These are phyloP conservation scores for Pleurotus ostreatus DNA, from an alignment of 768 basidiomycete genomes.

Conservation along the genomic window DNA sequence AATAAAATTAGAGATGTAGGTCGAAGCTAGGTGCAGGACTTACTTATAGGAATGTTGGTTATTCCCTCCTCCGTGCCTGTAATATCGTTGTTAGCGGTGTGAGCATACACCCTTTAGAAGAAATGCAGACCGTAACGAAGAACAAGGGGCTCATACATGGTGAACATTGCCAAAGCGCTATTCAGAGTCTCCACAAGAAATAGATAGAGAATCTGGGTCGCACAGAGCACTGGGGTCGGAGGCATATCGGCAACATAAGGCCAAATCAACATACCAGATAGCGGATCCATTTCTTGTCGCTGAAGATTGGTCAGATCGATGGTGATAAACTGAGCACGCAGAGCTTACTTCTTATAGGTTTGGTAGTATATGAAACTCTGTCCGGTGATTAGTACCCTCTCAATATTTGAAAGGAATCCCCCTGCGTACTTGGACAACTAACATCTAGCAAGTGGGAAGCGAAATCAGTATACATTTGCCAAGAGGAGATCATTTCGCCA, in stretches of 20 bases:
- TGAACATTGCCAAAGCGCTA: conserved; percentile 3
- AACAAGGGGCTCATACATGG: conserved; percentile 10
- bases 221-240: background rate
- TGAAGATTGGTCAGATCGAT: background rate
- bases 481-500: conserved; percentile 3
- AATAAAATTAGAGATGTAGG: background rate
- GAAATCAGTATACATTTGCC: background rate
- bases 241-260: too few relatives aligned
- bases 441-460: conserved; percentile 4
- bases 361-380: conserved; percentile 5
- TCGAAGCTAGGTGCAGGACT: background rate
- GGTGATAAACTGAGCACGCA: background rate
- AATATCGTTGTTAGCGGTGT: background rate
- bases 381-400: background rate
- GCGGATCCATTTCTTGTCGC: conserved; percentile 3
- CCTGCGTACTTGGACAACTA: conserved; percentile 10
- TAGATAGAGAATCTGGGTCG: conserved; percentile 7
- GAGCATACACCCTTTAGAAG: background rate
- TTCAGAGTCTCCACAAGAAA: conserved; percentile 11
- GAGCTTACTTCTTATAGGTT: conserved; percentile 4
- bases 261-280: background rate
- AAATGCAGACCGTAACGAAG: background rate
- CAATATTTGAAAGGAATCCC: background rate
- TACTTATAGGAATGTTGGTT: conserved; percentile 1
- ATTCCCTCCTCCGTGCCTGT: background rate